Evolutionary conservation across 768 basidiomycete genomes (phyloP).

Genomic region (Tremella yokohamensis): DNA sequence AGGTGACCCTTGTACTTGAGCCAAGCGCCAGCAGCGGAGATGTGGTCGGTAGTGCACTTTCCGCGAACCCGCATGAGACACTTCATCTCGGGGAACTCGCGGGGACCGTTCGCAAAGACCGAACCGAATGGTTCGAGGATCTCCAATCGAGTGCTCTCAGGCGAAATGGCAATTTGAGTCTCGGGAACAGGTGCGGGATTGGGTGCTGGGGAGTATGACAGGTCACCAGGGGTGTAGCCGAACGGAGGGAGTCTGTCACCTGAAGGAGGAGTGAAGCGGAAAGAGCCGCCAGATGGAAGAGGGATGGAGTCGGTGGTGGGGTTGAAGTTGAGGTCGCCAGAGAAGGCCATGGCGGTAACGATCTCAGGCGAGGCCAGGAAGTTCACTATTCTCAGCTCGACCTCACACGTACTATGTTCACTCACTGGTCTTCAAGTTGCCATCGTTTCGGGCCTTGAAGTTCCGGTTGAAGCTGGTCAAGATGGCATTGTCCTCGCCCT

Average conservation of each 20-base stretch:
- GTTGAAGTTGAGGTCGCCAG: constrained; percentile 89
- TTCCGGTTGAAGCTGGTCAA: constrained; percentile 95
- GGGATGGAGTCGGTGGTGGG: constrained; percentile 72
- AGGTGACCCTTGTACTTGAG: constrained; percentile 96
- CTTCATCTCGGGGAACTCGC: constrained; percentile 76
- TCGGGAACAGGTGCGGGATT: constrained; percentile 71
- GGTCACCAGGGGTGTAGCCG: constrained; percentile 71
- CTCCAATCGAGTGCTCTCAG: constrained; percentile 80
- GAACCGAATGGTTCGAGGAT: constrained; percentile 76
- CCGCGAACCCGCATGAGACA: constrained; percentile 87
- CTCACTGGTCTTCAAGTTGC: constrained; percentile 68
- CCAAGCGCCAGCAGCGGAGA: constrained; percentile 97
- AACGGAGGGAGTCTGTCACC: constrained; percentile 77
- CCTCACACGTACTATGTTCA: neutral
- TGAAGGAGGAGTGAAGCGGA: constrained; percentile 77
- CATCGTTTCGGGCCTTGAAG: constrained; percentile 94
- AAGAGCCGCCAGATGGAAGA: constrained; percentile 65
- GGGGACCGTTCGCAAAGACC: constrained; percentile 60
- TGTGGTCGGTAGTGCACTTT: constrained; percentile 99
- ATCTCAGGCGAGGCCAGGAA: constrained; percentile 95
- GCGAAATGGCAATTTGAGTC: constrained; percentile 70
- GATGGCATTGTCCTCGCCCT: constrained; percentile 90
- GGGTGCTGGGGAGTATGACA: constrained; percentile 72
- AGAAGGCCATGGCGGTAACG: constrained; percentile 96
- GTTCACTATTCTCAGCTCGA: constrained; percentile 59